Evolutionary conservation across 148 eudicot genomes (phyloP).

Genomic region (Hydrangea macrophylla): DNA sequence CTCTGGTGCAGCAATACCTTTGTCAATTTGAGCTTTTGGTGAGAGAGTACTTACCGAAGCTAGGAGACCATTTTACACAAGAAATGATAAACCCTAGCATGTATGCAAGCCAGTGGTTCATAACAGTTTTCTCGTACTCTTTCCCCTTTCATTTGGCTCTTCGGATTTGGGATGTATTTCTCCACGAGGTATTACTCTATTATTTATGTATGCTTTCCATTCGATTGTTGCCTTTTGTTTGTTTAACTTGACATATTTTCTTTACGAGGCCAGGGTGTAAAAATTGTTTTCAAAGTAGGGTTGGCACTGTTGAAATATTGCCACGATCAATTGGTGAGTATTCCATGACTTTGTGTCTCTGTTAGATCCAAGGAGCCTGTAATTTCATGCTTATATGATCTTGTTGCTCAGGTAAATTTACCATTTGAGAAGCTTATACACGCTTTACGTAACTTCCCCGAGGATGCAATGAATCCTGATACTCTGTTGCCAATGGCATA

Average conservation of each 20-base stretch:
- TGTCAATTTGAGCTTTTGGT: conserved; percentile 87
- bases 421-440: conserved; percentile 94
- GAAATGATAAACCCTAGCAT: conserved; percentile 98
- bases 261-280: conserved; percentile 63
- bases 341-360: not conserved
- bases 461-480: conserved; percentile 90
- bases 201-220: not conserved
- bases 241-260: conserved; percentile 9
- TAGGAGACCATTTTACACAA: conserved; percentile 88
- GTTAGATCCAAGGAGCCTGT: not conserved
- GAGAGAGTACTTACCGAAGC: conserved; percentile 74
- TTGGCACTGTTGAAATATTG: conserved; percentile 84
- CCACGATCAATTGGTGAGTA: conserved; percentile 85
- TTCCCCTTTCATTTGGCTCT: conserved; percentile 95
- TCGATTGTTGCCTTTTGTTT: not conserved
- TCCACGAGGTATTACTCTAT: conserved; percentile 65
- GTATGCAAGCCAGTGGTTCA: conserved; percentile 99
- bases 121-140: conserved; percentile 90
- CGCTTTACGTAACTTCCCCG: conserved; percentile 88
- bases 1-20: conserved; percentile 94
- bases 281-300: conserved; percentile 87
- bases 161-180: conserved; percentile 97
- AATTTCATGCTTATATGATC: not conserved
- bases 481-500: conserved; percentile 81
- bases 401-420: conserved; percentile 58